Conservation (phyloP, 495 filamentous ascomycete genomes). For the Aspergillus funiculosus region DNA sequence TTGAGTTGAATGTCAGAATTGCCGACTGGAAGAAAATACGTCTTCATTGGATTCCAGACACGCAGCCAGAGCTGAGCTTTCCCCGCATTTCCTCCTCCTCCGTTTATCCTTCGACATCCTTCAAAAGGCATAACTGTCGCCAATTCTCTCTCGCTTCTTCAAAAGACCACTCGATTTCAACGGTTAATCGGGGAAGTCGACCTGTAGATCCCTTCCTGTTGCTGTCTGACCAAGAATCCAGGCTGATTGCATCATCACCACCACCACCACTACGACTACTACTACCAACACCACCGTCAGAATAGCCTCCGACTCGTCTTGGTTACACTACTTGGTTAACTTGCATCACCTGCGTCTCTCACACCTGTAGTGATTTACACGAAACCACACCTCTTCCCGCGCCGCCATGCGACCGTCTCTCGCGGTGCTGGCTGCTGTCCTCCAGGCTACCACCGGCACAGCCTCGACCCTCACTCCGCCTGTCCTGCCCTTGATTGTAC, state of each 20-base stretch:
- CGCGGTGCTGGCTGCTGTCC: slow-evolving; percentile 30
- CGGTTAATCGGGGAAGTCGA: not conserved
- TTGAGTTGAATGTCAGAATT: too few species aligned
- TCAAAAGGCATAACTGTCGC: too few species aligned
- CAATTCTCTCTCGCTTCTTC: too few species aligned
- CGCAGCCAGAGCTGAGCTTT: too few species aligned
- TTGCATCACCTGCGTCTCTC: not conserved
- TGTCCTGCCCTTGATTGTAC: slow-evolving; percentile 79
- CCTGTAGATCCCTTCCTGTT: too few species aligned
- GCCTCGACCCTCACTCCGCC: slow-evolving; percentile 61
- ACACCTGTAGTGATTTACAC: not conserved
- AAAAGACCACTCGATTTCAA: too few species aligned
- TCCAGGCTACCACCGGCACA: slow-evolving; percentile 32
- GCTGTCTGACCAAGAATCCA: not conserved
- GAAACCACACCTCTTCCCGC: not conserved
- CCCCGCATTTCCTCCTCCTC: too few species aligned
- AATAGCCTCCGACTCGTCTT: not conserved
- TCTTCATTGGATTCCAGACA: too few species aligned
- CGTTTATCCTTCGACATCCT: too few species aligned
- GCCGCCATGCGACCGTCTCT: slow-evolving; percentile 34
- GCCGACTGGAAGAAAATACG: too few species aligned
- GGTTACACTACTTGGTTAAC: not conserved
- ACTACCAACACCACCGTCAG: not conserved
- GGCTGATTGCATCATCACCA: slow-evolving; percentile 6
- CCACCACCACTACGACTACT: not conserved